Base-by-base conservation (phyloP, 2,329 filamentous ascomycete genomes). In the Hirsutella minnesotensis region DNA sequence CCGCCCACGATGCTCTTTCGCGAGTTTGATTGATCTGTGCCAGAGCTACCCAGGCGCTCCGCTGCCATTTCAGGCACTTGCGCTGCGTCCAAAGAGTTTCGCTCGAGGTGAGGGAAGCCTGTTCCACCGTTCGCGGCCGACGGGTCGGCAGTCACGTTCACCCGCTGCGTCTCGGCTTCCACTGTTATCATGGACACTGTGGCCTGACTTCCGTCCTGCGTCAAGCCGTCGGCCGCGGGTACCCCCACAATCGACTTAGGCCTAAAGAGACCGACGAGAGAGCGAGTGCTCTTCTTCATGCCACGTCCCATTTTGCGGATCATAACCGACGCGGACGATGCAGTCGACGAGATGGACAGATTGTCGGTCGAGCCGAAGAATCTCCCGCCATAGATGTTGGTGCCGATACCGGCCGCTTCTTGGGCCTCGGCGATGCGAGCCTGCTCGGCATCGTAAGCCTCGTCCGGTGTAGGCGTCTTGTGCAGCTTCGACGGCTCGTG, bases 221-320 rank as follows among this genome's bases (percentile, higher is more conserved):
- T 63, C 22, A 76, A 71, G 5, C 72, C 68, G 52, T 95, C 88
- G 3, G 82, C 77, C 27, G 79, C 72, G 16, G 86, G 78, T 18
- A 83, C 79, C 27, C 87, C 89, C 53, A 90, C 76, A 15, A 94
- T 73, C 1, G 90, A 96, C 62, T 96, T 98, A 0, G 92, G 90
- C 48, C 92, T 76, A 68, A 98, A 98, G 8, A 98, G 72, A 21
- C 92, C 92, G 51, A 94, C 94, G 42, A 98, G 77, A 20, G 89
- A 95, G 39, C 89, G 77, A 16, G 83, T 84, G 41, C 87, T 83
- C 65, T 92, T 94, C 74, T 95, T 96, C 79, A 96, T 84, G n/a
- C 90, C 89, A 50, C 88, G 87, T 44, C 92, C 92, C 92, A 98
- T 98, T 69, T 98, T 98, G 42, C 92, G 81, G 51, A 98, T 84